These are phyloP conservation scores for Wakefieldia striispora DNA, from an alignment of 768 basidiomycete species.

Conservation along the genomic window DNA sequence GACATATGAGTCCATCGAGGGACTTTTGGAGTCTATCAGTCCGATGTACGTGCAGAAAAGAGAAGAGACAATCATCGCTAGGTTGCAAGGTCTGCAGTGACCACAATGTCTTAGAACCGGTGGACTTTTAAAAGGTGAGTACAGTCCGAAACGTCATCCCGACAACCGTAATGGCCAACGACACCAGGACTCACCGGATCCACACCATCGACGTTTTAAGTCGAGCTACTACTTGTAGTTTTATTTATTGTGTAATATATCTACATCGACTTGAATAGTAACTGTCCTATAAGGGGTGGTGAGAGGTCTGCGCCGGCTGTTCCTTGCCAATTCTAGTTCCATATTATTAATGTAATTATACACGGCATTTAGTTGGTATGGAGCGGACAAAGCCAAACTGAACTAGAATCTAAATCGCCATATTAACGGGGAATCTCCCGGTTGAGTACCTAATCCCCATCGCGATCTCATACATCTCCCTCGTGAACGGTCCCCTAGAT, in stretches of 20 bases:
- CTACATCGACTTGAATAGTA: not conserved
- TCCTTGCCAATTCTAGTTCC: not conserved
- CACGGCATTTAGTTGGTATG: too few relatives aligned
- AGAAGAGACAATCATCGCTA: conserved; percentile 46
- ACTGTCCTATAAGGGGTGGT: not conserved
- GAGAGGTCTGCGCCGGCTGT: not conserved
- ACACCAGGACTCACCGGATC: not conserved
- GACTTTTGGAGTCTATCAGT: conserved; percentile 53
- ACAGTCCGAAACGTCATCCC: not conserved
- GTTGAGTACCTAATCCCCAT: conserved; percentile 37
- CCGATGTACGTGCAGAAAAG: conserved; percentile 48
- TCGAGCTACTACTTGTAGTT: conserved; percentile 1
- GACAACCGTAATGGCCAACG: conserved; percentile 4
- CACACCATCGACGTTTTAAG: too few relatives aligned
- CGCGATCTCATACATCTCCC: conserved; percentile 53
- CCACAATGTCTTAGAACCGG: not conserved
- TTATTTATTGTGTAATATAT: conserved; percentile 23
- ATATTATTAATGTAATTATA: too few relatives aligned
- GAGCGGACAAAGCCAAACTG: not conserved
- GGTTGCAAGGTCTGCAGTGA: conserved; percentile 43
- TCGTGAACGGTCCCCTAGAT: conserved; percentile 47
- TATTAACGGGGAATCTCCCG: conserved; percentile 11
- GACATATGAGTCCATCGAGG: conserved; percentile 59
- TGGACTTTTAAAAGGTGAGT: conserved; percentile 8
- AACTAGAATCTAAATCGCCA: not conserved